Base-by-base conservation (phyloP, 139 green algal genomes). In the Microglena sp. region DNA sequence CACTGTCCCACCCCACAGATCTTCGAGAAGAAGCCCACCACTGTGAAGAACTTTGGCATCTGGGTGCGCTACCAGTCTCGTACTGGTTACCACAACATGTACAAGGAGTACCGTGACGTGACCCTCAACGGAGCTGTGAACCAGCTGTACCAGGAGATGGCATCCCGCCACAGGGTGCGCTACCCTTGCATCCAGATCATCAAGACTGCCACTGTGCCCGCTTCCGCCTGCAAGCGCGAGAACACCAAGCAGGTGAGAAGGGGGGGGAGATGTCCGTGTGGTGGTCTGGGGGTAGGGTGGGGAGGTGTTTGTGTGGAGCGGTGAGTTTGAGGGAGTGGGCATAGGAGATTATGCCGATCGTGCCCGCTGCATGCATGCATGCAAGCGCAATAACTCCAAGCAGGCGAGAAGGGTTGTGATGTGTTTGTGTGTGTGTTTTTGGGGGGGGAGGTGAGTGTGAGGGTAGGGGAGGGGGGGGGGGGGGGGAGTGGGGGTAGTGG, bases 91-190 rank as follows among this genome's bases (percentile, higher is more conserved):
- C 87, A 96, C 86, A 97, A 96, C 87, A 89, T 89, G 81, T 97
- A 96, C 90, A 97, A 97, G 82, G 91, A 99, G 90, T 99, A 97
- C 88, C 84, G 94, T 43, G 91, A 99, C 78, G 78, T 82, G n/a
- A 99, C 93, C 36, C 84, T 99, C 29, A 99, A 99, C 73, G 91
- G 89, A 40, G 88, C 91, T 15, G 87, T 99, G 24, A 82, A 90
- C 66, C 88, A 95, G 80, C 83, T 98, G 82, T 97, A 97, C 86
- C 69, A 86, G 68, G 94, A 99, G 83, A 98, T 99, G 92, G 92
- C 78, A 1, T 93, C 85, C 30, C 85, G 94, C 66, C 94, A 99
- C 77, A 88, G 94, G 60, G 89, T 96, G 62, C 87, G 94, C 64
- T 67, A 70, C 28, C 66, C 79, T 31, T 84, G 62, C 67, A 76